Evolutionary conservation across 1,284 basidiomycete species (phyloP), one percentile per base, ranked within the genome.

Genomic region (Ustilago trichophora): DNA sequence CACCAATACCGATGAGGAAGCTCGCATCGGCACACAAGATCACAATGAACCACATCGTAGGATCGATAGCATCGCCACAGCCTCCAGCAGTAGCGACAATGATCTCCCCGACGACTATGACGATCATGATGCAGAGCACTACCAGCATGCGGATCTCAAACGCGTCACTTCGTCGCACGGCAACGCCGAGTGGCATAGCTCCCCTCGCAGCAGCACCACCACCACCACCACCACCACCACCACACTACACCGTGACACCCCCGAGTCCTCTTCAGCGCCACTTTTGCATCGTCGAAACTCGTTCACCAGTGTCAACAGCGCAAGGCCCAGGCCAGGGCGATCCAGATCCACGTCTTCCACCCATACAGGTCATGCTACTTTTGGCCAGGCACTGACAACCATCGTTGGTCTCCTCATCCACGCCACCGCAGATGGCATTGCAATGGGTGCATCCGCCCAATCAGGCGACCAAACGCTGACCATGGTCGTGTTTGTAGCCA

Each of bases 371-470:
- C 22, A 31, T 0, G 31, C 62, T 4, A 50, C 37, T 4, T 68
- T 78, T n/a, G 48, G 62, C 2, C 59, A 55, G 32, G 71, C 75
- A 13, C 41, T 80, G 13, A 68, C 76, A 6, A 66, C 63, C 10
- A 62, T 80, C 13, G 44, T 76, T 21, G 78, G 78, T 2, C 47
- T 80, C 15, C 42, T 79, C 18, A 74, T 80, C 44, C 78, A 80
- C 42, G 77, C 77, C 3, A 55, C 63, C 3, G 76, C 77, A 2
- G 78, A 80, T 31, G 78, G 78, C 1, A 76, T 80, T 11, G 78
- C 78, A 5, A 75, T 80, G 73, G 78, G 78, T 10, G 76, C 78
- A 3, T 67, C 64, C 11, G 63, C 73, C 6, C 66, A 58, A 29
- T 73, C 66, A 32, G 44, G 48, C 19, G 73, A 78, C 32, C 38